Percentiles rank a stretch among this genome's conserved stretches.
phyloP scores from a whole-genome alignment of 495 filamentous ascomycete genomes.

The Cudoniella acicularis region DNA sequence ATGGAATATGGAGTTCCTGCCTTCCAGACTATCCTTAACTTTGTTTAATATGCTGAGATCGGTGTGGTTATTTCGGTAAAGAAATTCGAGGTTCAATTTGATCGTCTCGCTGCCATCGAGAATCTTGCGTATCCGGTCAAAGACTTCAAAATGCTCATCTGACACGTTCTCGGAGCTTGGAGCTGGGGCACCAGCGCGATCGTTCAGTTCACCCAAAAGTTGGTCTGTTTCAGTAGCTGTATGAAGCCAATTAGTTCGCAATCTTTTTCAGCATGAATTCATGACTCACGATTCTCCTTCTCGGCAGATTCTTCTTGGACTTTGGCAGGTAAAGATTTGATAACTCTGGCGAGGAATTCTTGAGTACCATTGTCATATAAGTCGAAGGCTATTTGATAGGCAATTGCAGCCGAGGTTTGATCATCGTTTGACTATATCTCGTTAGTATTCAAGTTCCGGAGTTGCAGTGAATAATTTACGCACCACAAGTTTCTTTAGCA shows the following conservation, averaged over 20 bases:
- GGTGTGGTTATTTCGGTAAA: constrained; percentile 90
- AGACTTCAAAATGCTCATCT: constrained; percentile 54
- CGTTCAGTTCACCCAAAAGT: constrained; percentile 43
- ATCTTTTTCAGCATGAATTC: neutral
- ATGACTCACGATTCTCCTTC: constrained; percentile 38
- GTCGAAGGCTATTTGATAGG: constrained; percentile 97
- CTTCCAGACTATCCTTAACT: constrained; percentile 90
- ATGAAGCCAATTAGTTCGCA: neutral
- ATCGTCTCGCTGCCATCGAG: constrained; percentile 88
- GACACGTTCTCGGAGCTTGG: constrained; percentile 33
- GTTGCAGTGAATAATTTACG: neutral
- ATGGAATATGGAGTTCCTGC: constrained; percentile 97
- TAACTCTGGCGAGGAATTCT: constrained; percentile 90
- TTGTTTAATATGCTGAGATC: constrained; percentile 86
- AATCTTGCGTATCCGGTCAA: constrained; percentile 78
- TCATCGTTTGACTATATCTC: constrained; percentile 59
- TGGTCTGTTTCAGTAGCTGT: constrained; percentile 52
- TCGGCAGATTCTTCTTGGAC: constrained; percentile 45
- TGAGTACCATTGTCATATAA: constrained; percentile 98
- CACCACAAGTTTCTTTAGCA: constrained; percentile 73
- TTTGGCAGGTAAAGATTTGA: constrained; percentile 69
- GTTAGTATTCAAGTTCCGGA: constrained; percentile 4
- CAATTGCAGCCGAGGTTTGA: constrained; percentile 70
- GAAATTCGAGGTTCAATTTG: constrained; percentile 90
- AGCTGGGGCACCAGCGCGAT: constrained; percentile 16